Conservation (phyloP, 139 green algal species). For the Closterium sp. region DNA sequence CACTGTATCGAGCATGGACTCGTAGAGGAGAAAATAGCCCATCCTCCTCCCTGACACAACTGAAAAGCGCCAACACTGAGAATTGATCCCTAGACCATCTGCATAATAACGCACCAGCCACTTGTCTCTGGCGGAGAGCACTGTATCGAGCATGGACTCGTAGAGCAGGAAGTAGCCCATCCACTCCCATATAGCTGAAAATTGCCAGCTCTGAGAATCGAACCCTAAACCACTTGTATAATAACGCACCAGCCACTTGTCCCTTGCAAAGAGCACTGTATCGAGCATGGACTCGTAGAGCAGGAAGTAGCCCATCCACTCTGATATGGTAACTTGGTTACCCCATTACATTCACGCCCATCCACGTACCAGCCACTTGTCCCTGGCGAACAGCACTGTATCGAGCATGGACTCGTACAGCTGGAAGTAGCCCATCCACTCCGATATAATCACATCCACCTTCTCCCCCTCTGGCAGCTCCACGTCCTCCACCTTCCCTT, state of each 20-base stretch:
- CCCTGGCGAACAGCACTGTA: too few relatives aligned
- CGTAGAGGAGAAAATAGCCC: slow-evolving; percentile 82
- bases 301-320: slow-evolving; percentile 96
- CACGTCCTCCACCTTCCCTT: slow-evolving; percentile 83
- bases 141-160: slow-evolving; percentile 85
- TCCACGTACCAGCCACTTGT: too few relatives aligned
- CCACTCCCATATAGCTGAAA: neutral
- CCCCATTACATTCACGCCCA: too few relatives aligned
- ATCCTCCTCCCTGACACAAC: too few relatives aligned
- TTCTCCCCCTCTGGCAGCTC: slow-evolving; percentile 66
- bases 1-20: slow-evolving; percentile 90
- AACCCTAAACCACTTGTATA: too few relatives aligned
- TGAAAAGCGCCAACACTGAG: too few relatives aligned
- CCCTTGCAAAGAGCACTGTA: slow-evolving; percentile 81
- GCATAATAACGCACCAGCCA: too few relatives aligned
- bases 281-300: slow-evolving; percentile 88
- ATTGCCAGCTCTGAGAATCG: too few relatives aligned
- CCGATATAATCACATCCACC: slow-evolving; percentile 86
- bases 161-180: slow-evolving; percentile 71
- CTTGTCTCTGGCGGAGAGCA: slow-evolving; percentile 81
- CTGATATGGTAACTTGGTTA: too few relatives aligned
- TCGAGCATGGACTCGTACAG: too few relatives aligned
- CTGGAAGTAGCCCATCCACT: slow-evolving; percentile 93
- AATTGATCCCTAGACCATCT: too few relatives aligned
- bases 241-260: neutral